Evolutionary conservation across 164 flowering plant genomes (phyloP), one percentile per base, ranked within the genome.

Genomic region (Liriodendron chinense): DNA sequence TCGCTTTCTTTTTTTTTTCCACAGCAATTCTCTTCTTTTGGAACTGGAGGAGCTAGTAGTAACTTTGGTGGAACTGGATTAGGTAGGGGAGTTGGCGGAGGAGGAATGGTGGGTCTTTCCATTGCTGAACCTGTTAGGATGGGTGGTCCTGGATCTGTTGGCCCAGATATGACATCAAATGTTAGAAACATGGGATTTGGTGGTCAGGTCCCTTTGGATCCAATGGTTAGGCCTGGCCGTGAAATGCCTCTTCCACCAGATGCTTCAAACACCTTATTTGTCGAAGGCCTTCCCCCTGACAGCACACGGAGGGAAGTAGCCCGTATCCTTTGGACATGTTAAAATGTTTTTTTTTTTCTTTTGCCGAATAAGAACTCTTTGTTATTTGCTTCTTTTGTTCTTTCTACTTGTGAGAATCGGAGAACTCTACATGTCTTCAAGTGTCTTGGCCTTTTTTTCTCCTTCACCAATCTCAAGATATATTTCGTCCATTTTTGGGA

Each of bases 401-500:
- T 70, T 23, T 28, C 1, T 67, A 56, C 8, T 22, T 69, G 20
- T 18, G n/a, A 43, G 9, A 23, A 69, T 63, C 26, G 43, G 68
- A 22, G 14, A 13, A 2, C 53, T 53, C n/a, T n/a, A n/a, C n/a
- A 1, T 53, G 59, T 53, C 59, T 53, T 53, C 59, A 53, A 53
- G 59, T 53, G 2, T 53, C 59, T 53, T 16, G 18, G 59, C 50
- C 5, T 0, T 43, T 67, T 16, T 4, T 62, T 62, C 47, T 81
- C 84, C 83, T 83, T 84, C 1, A 84, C 77, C 26, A 47, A 47
- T 48, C 18, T 69, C 28, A 63, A 91, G 93, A 91, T 82, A 91
- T 91, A 47, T 91, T 91, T 76, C 96, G 93, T 50, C 96, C 93
- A 22, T 91, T 91, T 80, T 84, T 91, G 69, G 96, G 96, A 25